These are phyloP conservation scores for Luffa acutangula DNA, from an alignment of 306 rosid genomes.

Conservation along the genomic window DNA sequence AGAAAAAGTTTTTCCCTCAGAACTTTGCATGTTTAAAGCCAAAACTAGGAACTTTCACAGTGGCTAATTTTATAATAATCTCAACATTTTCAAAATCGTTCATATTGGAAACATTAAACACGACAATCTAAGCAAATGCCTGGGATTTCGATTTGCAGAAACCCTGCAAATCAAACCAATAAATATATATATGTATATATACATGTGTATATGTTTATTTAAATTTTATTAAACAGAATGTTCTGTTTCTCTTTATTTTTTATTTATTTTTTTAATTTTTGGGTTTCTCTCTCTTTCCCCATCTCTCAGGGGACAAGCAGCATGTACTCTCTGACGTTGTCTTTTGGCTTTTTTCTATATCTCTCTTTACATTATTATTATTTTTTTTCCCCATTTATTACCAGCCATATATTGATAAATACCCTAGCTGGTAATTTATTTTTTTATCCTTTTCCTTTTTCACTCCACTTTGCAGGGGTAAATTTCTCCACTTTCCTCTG, in stretches of 20 bases:
- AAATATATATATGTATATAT: no score
- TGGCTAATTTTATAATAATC: neutral
- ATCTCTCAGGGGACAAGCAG: slow-evolving; percentile 36
- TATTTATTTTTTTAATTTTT: no score
- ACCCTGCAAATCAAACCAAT: no score
- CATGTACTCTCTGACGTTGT: slow-evolving; percentile 46
- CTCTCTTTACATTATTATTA: neutral
- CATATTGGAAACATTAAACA: neutral
- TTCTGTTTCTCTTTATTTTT: no score
- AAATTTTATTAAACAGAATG: no score
- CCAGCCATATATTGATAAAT: neutral
- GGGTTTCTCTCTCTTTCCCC: slow-evolving; percentile 2
- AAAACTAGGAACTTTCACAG: neutral
- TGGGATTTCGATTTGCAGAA: no score
- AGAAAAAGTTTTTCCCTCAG: neutral
- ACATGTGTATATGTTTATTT: no score
- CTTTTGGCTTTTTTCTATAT: slow-evolving; percentile 23
- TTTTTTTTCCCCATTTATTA: neutral
- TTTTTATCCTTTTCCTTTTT: slow-evolving; percentile 11
- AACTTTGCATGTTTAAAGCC: neutral
- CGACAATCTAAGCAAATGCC: slow-evolving; percentile 1
- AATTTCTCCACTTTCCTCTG: slow-evolving; percentile 33
- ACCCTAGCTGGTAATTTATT: neutral
- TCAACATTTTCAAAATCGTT: neutral
- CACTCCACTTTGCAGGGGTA: slow-evolving; percentile 33